A percentile compares a stretch with the other conserved stretches of the same genome.
Conservation (phyloP, 1,284 basidiomycete genomes). For the Cryptococcus sp. region DNA sequence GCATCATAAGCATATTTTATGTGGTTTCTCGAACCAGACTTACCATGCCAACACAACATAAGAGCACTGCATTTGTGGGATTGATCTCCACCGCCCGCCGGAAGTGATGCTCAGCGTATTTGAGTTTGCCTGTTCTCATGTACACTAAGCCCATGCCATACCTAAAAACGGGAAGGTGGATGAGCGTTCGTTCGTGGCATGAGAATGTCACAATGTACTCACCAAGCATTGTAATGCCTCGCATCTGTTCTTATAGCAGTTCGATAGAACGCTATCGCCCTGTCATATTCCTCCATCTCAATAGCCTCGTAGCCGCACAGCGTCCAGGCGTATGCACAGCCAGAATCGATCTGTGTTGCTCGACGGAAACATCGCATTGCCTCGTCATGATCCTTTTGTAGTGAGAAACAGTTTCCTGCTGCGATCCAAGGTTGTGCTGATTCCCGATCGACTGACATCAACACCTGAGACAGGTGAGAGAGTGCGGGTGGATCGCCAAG, state of each 20-base stretch:
- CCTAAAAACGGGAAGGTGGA: constrained; percentile 57
- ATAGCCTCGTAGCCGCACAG: constrained; percentile 91
- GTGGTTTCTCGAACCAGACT: constrained; percentile 43
- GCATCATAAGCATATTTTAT: too few relatives aligned
- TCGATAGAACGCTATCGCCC: constrained; percentile 85
- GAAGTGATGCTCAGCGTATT: constrained; percentile 91
- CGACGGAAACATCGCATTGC: constrained; percentile 89
- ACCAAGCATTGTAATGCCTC: constrained; percentile 96
- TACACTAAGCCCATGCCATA: constrained; percentile 96
- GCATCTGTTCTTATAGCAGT: constrained; percentile 81
- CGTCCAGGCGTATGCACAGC: constrained; percentile 88
- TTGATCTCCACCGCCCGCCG: constrained; percentile 85
- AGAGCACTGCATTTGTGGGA: constrained; percentile 82
- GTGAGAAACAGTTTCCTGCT: constrained; percentile 86
- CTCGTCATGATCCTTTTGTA: constrained; percentile 85
- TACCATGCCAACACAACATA: constrained; percentile 89
- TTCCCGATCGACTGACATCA: constrained; percentile 75
- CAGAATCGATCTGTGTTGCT: constrained; percentile 78
- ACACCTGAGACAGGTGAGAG: constrained; percentile 85
- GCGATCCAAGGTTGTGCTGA: constrained; percentile 92
- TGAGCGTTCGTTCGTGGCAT: too few relatives aligned
- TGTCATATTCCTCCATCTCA: constrained; percentile 82
- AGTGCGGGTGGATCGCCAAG: constrained; percentile 75
- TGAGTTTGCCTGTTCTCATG: constrained; percentile 83
- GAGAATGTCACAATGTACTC: constrained; percentile 29